phyloP scores from a whole-genome alignment of 192 early-diverging fungal genomes.

The Linnemannia zychae region DNA sequence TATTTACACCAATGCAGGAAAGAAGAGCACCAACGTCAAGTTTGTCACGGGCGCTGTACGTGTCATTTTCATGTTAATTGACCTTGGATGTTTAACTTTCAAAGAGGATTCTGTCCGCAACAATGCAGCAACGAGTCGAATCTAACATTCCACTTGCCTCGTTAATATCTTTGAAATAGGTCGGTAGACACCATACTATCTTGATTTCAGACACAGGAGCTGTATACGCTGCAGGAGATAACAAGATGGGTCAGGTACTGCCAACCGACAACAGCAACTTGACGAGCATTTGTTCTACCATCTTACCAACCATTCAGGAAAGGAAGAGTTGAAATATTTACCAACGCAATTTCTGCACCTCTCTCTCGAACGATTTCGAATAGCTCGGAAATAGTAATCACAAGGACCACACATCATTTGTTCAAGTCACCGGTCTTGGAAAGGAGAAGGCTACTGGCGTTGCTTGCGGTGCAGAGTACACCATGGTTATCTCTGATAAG shows the following conservation, averaged over 20 bases:
- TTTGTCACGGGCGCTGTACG: conserved; percentile 58
- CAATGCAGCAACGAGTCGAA: not conserved
- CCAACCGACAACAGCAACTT: not conserved
- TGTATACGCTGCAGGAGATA: conserved; percentile 64
- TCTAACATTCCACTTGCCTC: not conserved
- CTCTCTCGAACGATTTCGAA: too few species aligned
- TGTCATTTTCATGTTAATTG: not conserved
- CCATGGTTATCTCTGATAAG: conserved; percentile 59
- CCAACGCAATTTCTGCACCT: not conserved
- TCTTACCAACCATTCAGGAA: not conserved
- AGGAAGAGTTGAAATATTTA: not conserved
- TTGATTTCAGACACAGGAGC: conserved; percentile 59
- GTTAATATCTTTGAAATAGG: not conserved
- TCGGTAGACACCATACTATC: conserved; percentile 63
- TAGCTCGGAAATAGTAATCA: conserved; percentile 53
- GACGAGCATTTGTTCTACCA: not conserved
- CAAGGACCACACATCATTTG: conserved; percentile 50
- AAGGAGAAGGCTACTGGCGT: conserved; percentile 56
- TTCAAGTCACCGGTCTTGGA: conserved; percentile 47
- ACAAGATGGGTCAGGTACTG: conserved; percentile 61
- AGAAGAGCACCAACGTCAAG: conserved; percentile 48
- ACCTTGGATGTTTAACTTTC: not conserved
- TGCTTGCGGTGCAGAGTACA: conserved; percentile 64
- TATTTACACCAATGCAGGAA: conserved; percentile 37
- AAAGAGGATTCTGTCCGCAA: not conserved